Evolutionary conservation across 768 basidiomycete genomes (phyloP).

Genomic region (Panaeolus cyanescens): DNA sequence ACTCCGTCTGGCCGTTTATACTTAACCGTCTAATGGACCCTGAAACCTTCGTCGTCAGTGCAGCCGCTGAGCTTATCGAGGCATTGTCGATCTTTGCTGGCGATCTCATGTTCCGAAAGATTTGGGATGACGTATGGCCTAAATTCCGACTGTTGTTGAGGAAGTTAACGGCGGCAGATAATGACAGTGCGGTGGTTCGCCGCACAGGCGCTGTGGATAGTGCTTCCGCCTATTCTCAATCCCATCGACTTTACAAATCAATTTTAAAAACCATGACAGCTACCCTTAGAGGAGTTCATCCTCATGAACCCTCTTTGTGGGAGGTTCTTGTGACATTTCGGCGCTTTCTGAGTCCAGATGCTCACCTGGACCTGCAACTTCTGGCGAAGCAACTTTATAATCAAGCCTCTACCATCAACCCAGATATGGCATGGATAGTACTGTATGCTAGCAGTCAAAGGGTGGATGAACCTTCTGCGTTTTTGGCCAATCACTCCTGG

Average conservation of each 20-base stretch:
- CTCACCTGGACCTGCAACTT: conserved; percentile 74
- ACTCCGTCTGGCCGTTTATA: conserved; percentile 93
- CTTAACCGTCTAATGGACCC: conserved; percentile 76
- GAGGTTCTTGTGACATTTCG: conserved; percentile 76
- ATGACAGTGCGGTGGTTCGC: conserved; percentile 64
- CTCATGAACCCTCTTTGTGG: conserved; percentile 77
- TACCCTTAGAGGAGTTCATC: conserved; percentile 64
- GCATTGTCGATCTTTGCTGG: conserved; percentile 70
- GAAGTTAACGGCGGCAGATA: conserved; percentile 63
- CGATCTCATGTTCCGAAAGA: conserved; percentile 79
- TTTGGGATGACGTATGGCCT: conserved; percentile 96
- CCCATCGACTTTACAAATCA: conserved; percentile 79
- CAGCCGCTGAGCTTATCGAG: conserved; percentile 75
- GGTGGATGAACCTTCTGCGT: conserved; percentile 42
- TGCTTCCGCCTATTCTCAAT: conserved; percentile 76
- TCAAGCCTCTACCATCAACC: conserved; percentile 60
- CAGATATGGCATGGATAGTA: conserved; percentile 85
- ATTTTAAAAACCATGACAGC: conserved; percentile 74
- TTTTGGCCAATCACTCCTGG: conserved; percentile 62
- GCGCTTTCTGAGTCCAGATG: conserved; percentile 67
- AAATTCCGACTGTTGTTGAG: conserved; percentile 64
- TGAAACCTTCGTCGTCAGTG: conserved; percentile 79
- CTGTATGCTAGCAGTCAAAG: conserved; percentile 55
- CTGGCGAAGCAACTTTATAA: conserved; percentile 67
- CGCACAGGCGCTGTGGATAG: conserved; percentile 55